Evolutionary conservation across 2,329 filamentous ascomycete species (phyloP), one percentile per base, ranked within the genome.

Genomic region (Aspergillus brunneoviolaceus): DNA sequence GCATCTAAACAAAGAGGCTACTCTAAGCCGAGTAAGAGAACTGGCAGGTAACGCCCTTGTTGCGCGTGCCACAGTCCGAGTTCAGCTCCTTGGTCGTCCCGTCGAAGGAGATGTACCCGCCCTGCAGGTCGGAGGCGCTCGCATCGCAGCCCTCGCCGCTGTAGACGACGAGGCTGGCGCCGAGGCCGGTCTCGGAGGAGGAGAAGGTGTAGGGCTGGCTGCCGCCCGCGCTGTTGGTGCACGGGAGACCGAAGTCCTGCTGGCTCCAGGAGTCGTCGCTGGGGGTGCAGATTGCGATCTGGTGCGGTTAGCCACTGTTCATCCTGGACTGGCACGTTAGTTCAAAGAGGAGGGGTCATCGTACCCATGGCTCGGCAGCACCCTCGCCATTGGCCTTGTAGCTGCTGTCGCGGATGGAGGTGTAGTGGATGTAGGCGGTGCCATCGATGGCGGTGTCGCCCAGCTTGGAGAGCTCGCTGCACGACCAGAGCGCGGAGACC

Each of bases 391-490:
- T 51, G 16, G 50, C 29, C n/a, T 52, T 19, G 29, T 51, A 51
- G 31, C 23, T 52, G 50, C 50, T 52, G 12, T 52, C 50, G 9
- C 33, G 50, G 11, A 39, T 12, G 16, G 50, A 42, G 4, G 50
- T 42, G 50, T 52, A 52, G 50, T 52, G 50, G n/a, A 52, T 14
- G 7, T 31, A 52, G 31, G 39, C 23, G n/a, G 50, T 52, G 29
- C 50, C 50, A 10, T 52, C 50, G 31, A 33, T 33, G 29, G 50
- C 31, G 19, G 33, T 33, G n/a, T 42, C 33, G 10, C 35, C 51
- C 7, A 53, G 51, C 10, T 21, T 39, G 31, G 11, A n/a, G 10
- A 52, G 51, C 5, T 39, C 51, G 33, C 23, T 53, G 14, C 51
- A 53, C 19, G 39, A 16, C 35, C 51, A 47, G 51, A 54, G 51